phyloP scores from a whole-genome alignment of 129 eudicot species.

The Deinandra increscens region DNA sequence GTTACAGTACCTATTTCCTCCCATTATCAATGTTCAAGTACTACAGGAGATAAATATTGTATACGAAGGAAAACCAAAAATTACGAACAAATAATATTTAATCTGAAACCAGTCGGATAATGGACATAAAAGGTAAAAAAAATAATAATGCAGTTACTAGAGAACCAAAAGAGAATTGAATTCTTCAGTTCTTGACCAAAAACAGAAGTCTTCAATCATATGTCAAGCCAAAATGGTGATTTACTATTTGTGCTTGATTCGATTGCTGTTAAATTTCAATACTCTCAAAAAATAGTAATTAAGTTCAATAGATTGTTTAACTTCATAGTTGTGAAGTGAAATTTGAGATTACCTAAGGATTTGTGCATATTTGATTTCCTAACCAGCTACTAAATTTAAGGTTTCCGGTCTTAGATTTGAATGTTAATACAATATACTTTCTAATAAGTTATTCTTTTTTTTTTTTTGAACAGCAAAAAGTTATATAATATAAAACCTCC shows the following conservation, averaged over 20 bases:
- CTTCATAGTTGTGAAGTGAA: background rate
- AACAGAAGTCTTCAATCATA: background rate
- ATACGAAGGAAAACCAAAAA: background rate
- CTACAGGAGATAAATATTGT: background rate
- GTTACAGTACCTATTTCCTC: background rate
- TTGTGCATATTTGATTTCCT: background rate
- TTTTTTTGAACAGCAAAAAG: too few species aligned
- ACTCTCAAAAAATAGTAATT: too few species aligned
- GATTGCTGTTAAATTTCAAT: too few species aligned
- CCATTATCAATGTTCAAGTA: background rate
- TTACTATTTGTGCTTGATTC: background rate
- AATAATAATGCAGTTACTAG: background rate
- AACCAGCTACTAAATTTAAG: background rate
- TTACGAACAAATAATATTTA: background rate
- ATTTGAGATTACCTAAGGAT: background rate
- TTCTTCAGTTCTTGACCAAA: background rate
- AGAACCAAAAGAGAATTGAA: background rate
- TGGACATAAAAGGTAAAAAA: background rate
- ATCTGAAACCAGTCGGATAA: background rate
- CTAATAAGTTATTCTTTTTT: too few species aligned
- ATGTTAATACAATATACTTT: background rate
- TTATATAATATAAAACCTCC: too few species aligned
- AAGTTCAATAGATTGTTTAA: background rate
- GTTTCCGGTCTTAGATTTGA: background rate
- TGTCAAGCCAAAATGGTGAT: background rate